A percentile compares a stretch with the other conserved stretches of the same genome.
Evolutionary conservation across 495 filamentous ascomycete species (phyloP).

Genomic region (Penicillium turbatum): DNA sequence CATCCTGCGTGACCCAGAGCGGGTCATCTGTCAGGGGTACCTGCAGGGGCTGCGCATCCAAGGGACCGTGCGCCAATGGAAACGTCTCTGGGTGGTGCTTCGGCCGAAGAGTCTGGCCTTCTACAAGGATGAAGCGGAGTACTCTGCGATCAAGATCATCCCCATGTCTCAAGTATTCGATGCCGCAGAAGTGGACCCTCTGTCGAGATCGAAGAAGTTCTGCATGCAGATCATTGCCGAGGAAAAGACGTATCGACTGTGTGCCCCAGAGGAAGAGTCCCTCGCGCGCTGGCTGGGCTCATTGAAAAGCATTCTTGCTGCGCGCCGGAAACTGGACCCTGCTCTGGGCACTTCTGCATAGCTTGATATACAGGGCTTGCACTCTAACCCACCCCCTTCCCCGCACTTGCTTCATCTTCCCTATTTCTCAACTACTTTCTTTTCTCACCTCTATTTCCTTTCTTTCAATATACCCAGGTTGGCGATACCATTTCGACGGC

Average conservation of each 20-base stretch:
- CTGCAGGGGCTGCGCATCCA: constrained; percentile 81
- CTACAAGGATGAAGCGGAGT: constrained; percentile 93
- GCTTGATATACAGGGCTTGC: neutral
- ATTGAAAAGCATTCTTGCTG: constrained; percentile 75
- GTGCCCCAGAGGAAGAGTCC: constrained; percentile 73
- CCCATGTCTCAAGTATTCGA: constrained; percentile 78
- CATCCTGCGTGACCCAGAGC: constrained; percentile 57
- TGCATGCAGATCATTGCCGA: constrained; percentile 95
- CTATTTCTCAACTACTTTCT: neutral
- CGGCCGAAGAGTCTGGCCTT: constrained; percentile 80
- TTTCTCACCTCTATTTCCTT: neutral
- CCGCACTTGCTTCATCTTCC: neutral
- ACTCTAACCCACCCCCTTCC: neutral
- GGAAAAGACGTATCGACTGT: constrained; percentile 88
- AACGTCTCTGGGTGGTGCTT: constrained; percentile 89
- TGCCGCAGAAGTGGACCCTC: constrained; percentile 85
- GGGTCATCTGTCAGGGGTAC: constrained; percentile 89
- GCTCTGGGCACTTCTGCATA: constrained; percentile 7
- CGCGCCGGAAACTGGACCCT: constrained; percentile 49
- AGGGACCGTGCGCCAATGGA: constrained; percentile 89
- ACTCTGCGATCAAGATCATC: constrained; percentile 78
- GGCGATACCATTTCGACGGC: constrained; percentile 1
- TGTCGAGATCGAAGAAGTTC: constrained; percentile 75
- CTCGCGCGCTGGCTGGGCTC: constrained; percentile 83
- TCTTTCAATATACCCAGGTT: constrained; percentile 12